Base-by-base conservation (phyloP, 1,284 basidiomycete species). In the Microbotryum intermedium region DNA sequence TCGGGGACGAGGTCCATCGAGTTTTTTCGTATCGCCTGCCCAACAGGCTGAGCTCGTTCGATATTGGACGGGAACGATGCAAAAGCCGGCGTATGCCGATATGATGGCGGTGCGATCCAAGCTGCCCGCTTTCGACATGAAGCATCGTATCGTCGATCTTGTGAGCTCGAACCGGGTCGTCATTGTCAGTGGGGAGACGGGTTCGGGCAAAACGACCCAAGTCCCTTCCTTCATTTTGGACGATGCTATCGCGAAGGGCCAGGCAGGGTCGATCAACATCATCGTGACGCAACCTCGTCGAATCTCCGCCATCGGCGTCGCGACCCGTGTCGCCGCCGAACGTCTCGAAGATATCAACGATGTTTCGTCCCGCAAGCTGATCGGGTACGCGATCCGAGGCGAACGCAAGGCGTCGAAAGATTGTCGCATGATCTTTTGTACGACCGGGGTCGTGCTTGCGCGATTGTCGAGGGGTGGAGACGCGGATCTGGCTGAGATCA, bases 351-450 rank as follows among this genome's bases (percentile, higher is more conserved):
- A 91, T 63, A 69, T 81, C 30, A 78, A 81, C 59, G 65, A 66
- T 39, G 60, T 62, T 16, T 68, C 68, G 21, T 64, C 67, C 29
- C 69, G 74, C 23, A 85, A 84, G 13, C 86, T 87, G 8, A 86
- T 93, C 25, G 90, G 90, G 3, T 95, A 94, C 71, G 84, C 86
- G 1, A 92, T 95, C 62, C 82, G 91, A 56, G 92, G 93, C n/a
- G 90, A 95, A 75, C 83, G 82, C 39, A 87, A 83, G 61, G 81
- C 84, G 29, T 78, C 77, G 7, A 77, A 78, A 23, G 79, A 80
- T 42, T 91, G 88, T 2, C 85, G 87, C 66, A 75, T 95, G 8
- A 76, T 94, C 20, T 97, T 95, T 72, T 91, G 90, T 70, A 97
- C 92, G 0, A 97, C 90, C 4, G 93, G 92, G 77, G 87, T 97